Base-by-base conservation (phyloP, 148 eudicot species). In the Selenicereus undatus region DNA sequence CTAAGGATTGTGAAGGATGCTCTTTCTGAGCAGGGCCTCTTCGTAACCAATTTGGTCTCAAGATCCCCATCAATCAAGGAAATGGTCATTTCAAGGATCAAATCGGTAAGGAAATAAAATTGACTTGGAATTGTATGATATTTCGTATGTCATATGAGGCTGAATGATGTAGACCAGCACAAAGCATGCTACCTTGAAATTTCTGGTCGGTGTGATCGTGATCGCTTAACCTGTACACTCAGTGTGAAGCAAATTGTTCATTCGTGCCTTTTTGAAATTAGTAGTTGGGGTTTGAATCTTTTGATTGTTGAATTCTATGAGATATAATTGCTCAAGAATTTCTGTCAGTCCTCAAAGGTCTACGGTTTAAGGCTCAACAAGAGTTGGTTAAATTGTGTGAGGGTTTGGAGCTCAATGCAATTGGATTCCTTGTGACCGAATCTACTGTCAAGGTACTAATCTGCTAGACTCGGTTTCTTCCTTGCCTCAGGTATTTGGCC, bases 11-110 rank as follows among this genome's bases (percentile, higher is more conserved):
- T 88, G 1, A 91, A 87, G 86, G 84, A 83, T 73, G 85, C 88
- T 50, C 93, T 96, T 82, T 90, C 97, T 64, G 92, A 90, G 84
- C 88, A 88, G 83, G 98, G 99, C 51, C 92, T 96, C 73, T 96
- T 96, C 79, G 86, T 93, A 66, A 84, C 94, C 74, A 96, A 96
- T 86, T 76, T 96, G 88, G 98, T 96, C 77, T 90, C 99, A 35
- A 88, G 99, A 82, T 96, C 99, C 74, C 86, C 86, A 74, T 79
- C 92, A 29, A 82, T 93, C 43, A 92, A 94, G 85, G 89, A 87
- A 48, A 79, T 81, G 84, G 91, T 93, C 71, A 79, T 91, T 78
- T 85, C 93, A 80, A 92, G 92, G 85, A 89, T 93, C 87, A 91
- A 88, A 88, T 78, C 1, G 95, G 99, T 93, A 84, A 92, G 97